phyloP scores from a whole-genome alignment of 805 yeast species.

The Candida patagonica region DNA sequence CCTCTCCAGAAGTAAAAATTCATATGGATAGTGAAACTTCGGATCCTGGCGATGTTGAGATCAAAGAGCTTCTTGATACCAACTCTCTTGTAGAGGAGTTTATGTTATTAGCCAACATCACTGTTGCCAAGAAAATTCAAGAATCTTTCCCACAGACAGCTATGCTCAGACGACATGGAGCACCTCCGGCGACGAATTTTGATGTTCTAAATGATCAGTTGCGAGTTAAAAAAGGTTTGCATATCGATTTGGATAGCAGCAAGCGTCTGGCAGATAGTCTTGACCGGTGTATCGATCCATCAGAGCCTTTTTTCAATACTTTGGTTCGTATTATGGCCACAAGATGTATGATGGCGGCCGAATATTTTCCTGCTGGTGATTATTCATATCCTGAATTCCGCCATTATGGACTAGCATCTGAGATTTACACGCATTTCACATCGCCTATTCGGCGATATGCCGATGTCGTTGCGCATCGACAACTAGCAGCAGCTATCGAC shows the following conservation, averaged over 20 bases:
- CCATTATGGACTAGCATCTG: conserved; percentile 96
- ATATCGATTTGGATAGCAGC: conserved; percentile 73
- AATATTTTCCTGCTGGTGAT: conserved; percentile 87
- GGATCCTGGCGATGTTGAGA: conserved; percentile 92
- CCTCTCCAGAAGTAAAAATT: conserved; percentile 97
- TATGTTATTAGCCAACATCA: conserved; percentile 93
- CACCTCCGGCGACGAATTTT: conserved; percentile 94
- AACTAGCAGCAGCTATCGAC: conserved; percentile 95
- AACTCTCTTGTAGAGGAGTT: conserved; percentile 96
- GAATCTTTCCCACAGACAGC: conserved; percentile 97
- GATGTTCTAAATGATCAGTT: conserved; percentile 85
- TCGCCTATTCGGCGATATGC: conserved; percentile 98
- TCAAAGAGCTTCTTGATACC: conserved; percentile 79
- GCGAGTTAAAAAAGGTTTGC: conserved; percentile 65
- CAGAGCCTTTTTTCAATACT: conserved; percentile 88
- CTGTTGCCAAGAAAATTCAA: conserved; percentile 88
- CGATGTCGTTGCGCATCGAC: conserved; percentile 96
- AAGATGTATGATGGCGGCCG: conserved; percentile 99
- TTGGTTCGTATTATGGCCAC: conserved; percentile 94
- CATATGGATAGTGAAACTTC: conserved; percentile 96
- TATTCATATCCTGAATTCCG: conserved; percentile 84
- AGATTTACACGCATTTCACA: conserved; percentile 95
- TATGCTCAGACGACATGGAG: conserved; percentile 92
- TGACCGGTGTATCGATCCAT: conserved; percentile 74
- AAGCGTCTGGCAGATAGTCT: conserved; percentile 88